Percentiles rank a stretch among this genome's conserved stretches.
Evolutionary conservation across 75 land plant genomes (phyloP).

Genomic region (Larix kaempferi): DNA sequence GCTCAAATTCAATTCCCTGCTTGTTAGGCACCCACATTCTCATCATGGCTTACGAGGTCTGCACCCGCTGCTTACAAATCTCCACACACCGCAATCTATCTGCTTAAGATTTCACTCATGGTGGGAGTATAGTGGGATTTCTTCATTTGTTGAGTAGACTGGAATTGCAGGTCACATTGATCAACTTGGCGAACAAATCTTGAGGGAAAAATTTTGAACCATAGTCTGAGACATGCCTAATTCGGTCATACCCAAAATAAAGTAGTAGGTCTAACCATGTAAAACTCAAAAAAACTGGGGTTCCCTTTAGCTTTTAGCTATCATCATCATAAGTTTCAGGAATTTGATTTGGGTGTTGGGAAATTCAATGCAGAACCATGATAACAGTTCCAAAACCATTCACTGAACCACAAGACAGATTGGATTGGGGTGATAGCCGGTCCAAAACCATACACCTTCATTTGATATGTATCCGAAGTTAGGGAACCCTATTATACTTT

Average conservation of each 20-base stretch:
- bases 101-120: too few relatives aligned
- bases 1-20: not conserved
- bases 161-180: too few relatives aligned
- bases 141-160: too few relatives aligned
- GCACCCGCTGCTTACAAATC: not conserved
- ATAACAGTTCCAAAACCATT: not conserved
- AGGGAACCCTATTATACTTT: not conserved
- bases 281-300: not conserved
- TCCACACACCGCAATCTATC: not conserved
- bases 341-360: not conserved
- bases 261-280: not conserved
- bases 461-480: too few relatives aligned
- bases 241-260: not conserved
- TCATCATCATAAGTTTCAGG: not conserved
- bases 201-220: not conserved
- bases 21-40: not conserved
- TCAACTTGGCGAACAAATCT: not conserved
- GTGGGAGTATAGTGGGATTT: too few relatives aligned
- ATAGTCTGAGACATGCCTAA: not conserved
- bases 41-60: not conserved
- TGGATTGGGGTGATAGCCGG: too few relatives aligned
- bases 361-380: not conserved
- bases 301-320: not conserved
- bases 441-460: too few relatives aligned
- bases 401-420: not conserved